Base-by-base conservation (phyloP, 2,329 filamentous ascomycete genomes). In the Cladophialophora exuberans region DNA sequence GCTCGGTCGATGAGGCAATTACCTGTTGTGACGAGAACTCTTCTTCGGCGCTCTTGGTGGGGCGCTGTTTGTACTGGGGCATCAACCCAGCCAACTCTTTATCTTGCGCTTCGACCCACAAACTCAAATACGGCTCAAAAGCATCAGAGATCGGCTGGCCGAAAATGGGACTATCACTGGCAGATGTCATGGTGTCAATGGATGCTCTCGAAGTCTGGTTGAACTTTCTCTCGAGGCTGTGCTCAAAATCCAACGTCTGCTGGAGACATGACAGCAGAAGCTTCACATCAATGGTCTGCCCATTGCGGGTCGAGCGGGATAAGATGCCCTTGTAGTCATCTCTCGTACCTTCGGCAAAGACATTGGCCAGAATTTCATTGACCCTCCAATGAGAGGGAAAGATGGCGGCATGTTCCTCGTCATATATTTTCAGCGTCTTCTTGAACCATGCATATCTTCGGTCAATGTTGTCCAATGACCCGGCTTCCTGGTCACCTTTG, bases 41-140 rank as follows among this genome's bases (percentile, higher is more conserved):
- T 64, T 99, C 94, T 62, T 97, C 94, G 0, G 82, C 76, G 2
- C 89, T 85, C 35, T 91, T 81, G 2, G 96, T 79, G 0, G 90
- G 88, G 64, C 96, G 90, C 56, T 81, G 83, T 62, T 88, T 89
- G 72, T 97, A 97, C 69, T 85, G 90, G 0, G 91, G 91, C 61
- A 99, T 89, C 73, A 97, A 84, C 6, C 79, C 73, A 4, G 90
- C 87, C 54, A 97, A 79, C 65, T 96, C 87, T 65, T 86, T 93
- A 72, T 97, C 93, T 72, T 97, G 94, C 7, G 90, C 93, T 57
- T 97, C 93, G 1, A 99, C 91, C 94, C 94, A 99, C 3, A 99
- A 77, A 69, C 90, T 96, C 62, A 99, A 81, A 70, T 97, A 99
- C 1, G 94, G 94, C 73, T 97, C 94, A 67, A 99, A 99, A 0